Conservation (phyloP, 2,329 filamentous ascomycete genomes). For the Daldinia eschscholtzii region DNA sequence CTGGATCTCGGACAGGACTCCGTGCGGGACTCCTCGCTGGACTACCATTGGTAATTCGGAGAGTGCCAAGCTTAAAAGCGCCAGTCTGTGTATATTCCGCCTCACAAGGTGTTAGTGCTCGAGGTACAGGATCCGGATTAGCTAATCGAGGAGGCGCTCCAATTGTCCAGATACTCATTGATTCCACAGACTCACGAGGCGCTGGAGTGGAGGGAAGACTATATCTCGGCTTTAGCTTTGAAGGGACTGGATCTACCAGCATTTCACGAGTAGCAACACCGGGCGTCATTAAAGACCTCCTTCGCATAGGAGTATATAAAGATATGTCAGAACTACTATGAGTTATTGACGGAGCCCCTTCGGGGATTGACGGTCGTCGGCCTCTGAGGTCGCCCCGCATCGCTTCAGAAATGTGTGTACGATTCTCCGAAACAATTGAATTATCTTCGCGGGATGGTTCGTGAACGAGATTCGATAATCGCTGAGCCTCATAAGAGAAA, state of each 20-base stretch:
- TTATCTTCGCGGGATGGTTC: conserved; percentile 52
- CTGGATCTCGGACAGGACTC: conserved; percentile 53
- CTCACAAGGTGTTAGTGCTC: conserved; percentile 65
- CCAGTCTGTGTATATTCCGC: conserved; percentile 71
- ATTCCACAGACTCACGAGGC: conserved; percentile 44
- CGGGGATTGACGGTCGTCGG: conserved; percentile 46
- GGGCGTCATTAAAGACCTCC: conserved; percentile 51
- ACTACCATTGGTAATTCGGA: conserved; percentile 73
- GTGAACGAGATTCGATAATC: conserved; percentile 57
- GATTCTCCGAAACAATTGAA: conserved; percentile 54
- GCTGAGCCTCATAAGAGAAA: conserved; percentile 61
- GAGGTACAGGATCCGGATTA: conserved; percentile 49
- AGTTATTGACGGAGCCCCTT: conserved; percentile 50
- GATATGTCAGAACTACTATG: conserved; percentile 61
- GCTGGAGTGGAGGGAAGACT: conserved; percentile 46
- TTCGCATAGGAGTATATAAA: conserved; percentile 52
- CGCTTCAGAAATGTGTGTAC: conserved; percentile 51
- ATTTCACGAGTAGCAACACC: conserved; percentile 51
- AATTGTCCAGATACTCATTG: conserved; percentile 28
- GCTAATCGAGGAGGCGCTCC: conserved; percentile 45
- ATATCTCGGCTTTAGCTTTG: conserved; percentile 38
- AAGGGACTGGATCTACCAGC: conserved; percentile 22
- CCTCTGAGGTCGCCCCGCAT: conserved; percentile 54
- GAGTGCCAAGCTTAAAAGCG: conserved; percentile 71
- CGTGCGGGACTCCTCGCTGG: conserved; percentile 61